Evolutionary conservation across 2,329 filamentous ascomycete species (phyloP).

Genomic region (Apiospora phragmitis): DNA sequence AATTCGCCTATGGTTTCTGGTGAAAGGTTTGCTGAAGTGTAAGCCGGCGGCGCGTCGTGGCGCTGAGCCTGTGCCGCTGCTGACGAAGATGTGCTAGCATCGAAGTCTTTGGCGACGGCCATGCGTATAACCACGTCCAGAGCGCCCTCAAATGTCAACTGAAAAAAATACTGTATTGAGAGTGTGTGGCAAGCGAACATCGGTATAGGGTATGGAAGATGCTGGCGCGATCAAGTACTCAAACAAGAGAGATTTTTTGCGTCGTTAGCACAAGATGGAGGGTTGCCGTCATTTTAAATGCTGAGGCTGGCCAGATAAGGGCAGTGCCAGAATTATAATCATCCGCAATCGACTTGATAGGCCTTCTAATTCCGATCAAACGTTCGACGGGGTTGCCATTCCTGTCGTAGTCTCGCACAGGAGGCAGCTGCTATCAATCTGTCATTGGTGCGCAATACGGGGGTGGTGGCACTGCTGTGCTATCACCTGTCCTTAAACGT

Average conservation of each 20-base stretch:
- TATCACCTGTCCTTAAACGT: neutral
- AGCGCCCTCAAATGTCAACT: neutral
- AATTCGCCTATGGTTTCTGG: conserved; percentile 21
- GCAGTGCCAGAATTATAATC: neutral
- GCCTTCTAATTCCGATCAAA: neutral
- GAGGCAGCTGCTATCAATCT: neutral
- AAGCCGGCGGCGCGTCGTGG: neutral
- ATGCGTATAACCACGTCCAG: neutral
- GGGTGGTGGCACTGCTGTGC: neutral
- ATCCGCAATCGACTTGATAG: neutral
- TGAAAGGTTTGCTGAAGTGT: conserved; percentile 11
- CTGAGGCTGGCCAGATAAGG: neutral
- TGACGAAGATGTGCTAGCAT: neutral
- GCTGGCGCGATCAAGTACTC: neutral
- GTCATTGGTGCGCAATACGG: neutral
- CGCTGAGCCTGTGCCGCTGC: neutral
- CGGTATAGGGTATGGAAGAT: neutral
- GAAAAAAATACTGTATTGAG: neutral
- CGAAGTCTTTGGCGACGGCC: neutral
- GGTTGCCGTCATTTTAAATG: neutral
- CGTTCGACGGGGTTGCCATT: neutral
- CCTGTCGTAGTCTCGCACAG: neutral
- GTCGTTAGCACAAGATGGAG: neutral
- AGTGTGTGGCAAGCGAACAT: neutral
- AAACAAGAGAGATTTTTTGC: neutral